Base-by-base conservation (phyloP, 768 basidiomycete species). In the Peribolospora baueri region DNA sequence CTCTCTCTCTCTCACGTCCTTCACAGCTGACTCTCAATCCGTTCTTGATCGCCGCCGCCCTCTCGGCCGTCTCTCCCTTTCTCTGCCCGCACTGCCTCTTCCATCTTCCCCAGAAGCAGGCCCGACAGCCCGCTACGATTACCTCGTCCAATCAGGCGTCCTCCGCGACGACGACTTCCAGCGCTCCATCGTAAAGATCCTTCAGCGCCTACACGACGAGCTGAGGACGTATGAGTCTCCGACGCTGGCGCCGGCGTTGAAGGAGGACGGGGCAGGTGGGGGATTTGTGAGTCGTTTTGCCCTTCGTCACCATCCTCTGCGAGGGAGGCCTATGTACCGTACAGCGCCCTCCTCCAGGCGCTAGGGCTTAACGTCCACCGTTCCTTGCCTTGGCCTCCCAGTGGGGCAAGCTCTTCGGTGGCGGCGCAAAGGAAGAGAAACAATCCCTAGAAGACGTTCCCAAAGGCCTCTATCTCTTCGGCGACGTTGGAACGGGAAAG, bases 401-500 rank as follows among this genome's bases (percentile, higher is more conserved):
- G 59, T 52, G 65, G 45, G 58, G 61, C 39, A 61, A 67, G 46
- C 57, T 70, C 10, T 68, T 72, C 57, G 59, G 62, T 42, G 60
- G 66, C 47, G 4, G 43, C 56, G 6, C 50, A 48, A 25, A 46
- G 39, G 3, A 42, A 51, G 50, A 58, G 7, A 55, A 58, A 7
- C 59, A 61, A 6, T 57, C 61, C 2, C 57, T 61, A 0, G 70
- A 71, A 39, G 66, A 72, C 50, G 75, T 76, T 1, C 87, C 86
- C 3, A 82, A 82, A 62, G 86, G 91, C 7, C 73, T 97, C 40
- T 97, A 98, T 69, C 79, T 98, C 14, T 87, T 84, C 65, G 93
- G 91, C 41, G 84, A 87, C 61, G 93, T 98, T 57, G 91, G 91
- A 2, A 93, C 91, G 7, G 91, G 93, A 10, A 95, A 97, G 72